A percentile compares a stretch with the other conserved stretches of the same genome.
Conservation (phyloP, 331 rosid genomes). For the Saraca asoca region DNA sequence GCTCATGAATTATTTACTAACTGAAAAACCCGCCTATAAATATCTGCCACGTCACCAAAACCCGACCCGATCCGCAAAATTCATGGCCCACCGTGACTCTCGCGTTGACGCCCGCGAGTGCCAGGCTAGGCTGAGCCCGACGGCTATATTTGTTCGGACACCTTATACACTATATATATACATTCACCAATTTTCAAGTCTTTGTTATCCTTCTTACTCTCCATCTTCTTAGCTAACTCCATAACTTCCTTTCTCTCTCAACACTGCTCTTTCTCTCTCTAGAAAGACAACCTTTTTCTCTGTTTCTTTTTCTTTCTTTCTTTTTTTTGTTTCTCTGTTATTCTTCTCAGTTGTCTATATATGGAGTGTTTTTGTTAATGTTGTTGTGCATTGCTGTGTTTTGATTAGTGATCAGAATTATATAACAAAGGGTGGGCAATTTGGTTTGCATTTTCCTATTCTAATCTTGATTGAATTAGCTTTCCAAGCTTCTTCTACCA, state of each 20-base stretch:
- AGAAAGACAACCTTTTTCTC: no score
- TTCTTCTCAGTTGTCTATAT: no score
- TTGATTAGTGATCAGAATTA: no score
- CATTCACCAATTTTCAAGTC: slow-evolving; percentile 33
- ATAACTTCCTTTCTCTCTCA: slow-evolving; percentile 12
- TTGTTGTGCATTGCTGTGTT: no score
- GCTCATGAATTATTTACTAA: no score
- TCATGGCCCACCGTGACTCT: slow-evolving; percentile 43
- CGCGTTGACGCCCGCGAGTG: slow-evolving; percentile 62
- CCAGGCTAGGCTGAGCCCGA: slow-evolving; percentile 35
- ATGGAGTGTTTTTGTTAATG: no score
- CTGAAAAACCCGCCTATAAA: no score
- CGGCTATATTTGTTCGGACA: slow-evolving; percentile 40
- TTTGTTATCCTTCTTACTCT: slow-evolving; percentile 47
- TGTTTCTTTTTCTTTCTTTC: not conserved
- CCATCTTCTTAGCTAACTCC: slow-evolving; percentile 57
- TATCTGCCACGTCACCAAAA: no score
- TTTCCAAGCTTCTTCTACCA: no score
- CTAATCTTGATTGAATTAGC: no score
- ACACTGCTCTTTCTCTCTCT: slow-evolving; percentile 30
- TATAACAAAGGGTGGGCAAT: slow-evolving; percentile 8
- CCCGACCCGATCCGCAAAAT: not conserved
- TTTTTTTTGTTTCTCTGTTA: no score
- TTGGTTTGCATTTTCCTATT: no score
- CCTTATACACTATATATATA: slow-evolving; percentile 44